phyloP scores from a whole-genome alignment of 164 flowering plant genomes.

The Vitis cinerea region DNA sequence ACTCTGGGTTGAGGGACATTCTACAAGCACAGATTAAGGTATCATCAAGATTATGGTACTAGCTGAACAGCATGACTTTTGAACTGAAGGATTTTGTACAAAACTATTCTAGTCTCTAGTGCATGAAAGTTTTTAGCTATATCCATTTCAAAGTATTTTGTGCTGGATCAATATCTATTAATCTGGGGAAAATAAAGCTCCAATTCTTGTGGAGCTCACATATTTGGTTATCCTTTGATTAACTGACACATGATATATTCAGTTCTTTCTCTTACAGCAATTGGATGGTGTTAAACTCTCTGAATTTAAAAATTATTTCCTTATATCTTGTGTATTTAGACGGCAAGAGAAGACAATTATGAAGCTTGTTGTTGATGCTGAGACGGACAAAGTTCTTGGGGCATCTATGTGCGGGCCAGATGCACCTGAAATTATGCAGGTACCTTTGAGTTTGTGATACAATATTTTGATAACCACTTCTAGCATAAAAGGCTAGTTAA shows the following conservation, averaged over 20 bases:
- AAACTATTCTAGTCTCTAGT: no score
- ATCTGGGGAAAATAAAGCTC: no score
- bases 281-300: background rate
- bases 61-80: no score
- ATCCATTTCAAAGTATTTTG: no score
- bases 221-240: background rate
- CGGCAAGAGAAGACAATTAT: conserved; percentile 87
- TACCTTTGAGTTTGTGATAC: conserved; percentile 16
- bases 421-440: conserved; percentile 98
- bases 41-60: no score
- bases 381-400: conserved; percentile 88
- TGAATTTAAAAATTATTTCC: background rate
- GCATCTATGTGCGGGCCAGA: conserved; percentile 99
- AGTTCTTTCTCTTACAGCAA: background rate
- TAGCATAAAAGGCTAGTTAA: background rate
- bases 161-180: no score
- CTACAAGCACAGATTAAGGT: background rate
- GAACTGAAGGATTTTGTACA: no score
- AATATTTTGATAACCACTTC: background rate
- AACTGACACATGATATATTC: background rate
- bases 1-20: background rate
- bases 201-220: background rate
- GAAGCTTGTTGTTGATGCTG: conserved; percentile 92
- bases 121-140: no score
- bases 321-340: conserved; percentile 31